Evolutionary conservation across 352 stramenopile genomes (phyloP).

Genomic region (Pythium utonaiense): DNA sequence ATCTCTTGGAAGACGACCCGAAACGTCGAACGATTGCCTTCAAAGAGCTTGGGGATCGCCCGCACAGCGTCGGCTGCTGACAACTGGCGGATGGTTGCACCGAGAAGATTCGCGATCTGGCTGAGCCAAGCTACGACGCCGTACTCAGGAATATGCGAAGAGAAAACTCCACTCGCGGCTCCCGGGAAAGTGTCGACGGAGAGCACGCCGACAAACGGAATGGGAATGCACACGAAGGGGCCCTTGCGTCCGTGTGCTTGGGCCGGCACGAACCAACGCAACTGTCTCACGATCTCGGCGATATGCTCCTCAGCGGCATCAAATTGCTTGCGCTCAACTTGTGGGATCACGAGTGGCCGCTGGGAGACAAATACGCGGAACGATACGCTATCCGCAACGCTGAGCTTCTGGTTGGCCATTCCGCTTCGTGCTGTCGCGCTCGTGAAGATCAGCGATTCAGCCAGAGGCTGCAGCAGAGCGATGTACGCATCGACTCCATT

Average conservation of each 20-base stretch:
- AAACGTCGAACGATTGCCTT: slow-evolving; percentile 57
- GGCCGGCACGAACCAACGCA: slow-evolving; percentile 18
- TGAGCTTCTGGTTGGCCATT: slow-evolving; percentile 46
- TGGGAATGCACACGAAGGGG: slow-evolving; percentile 62
- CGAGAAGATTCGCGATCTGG: slow-evolving; percentile 42
- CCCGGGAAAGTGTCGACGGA: slow-evolving; percentile 63
- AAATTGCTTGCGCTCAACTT: slow-evolving; percentile 32
- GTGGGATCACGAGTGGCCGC: slow-evolving; percentile 39
- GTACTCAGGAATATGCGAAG: slow-evolving; percentile 40
- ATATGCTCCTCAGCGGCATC: slow-evolving; percentile 3
- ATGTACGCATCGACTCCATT: slow-evolving; percentile 68
- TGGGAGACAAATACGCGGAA: slow-evolving; percentile 56
- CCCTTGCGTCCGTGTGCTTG: slow-evolving; percentile 23
- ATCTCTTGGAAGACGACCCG: slow-evolving; percentile 32
- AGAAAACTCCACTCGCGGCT: slow-evolving; percentile 48
- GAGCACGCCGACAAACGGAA: slow-evolving; percentile 66
- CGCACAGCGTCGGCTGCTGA: slow-evolving; percentile 21
- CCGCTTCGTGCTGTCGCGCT: slow-evolving; percentile 38
- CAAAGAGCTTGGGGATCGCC: slow-evolving; percentile 38
- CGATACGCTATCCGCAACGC: slow-evolving; percentile 39
- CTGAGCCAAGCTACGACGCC: slow-evolving; percentile 54
- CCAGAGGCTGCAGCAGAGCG: slow-evolving; percentile 51
- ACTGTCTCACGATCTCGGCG: not conserved
- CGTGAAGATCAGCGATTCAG: slow-evolving; percentile 45
- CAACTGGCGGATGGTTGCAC: slow-evolving; percentile 36